Base-by-base conservation (phyloP, 139 green algal genomes). In the Haematococcus lacustris region DNA sequence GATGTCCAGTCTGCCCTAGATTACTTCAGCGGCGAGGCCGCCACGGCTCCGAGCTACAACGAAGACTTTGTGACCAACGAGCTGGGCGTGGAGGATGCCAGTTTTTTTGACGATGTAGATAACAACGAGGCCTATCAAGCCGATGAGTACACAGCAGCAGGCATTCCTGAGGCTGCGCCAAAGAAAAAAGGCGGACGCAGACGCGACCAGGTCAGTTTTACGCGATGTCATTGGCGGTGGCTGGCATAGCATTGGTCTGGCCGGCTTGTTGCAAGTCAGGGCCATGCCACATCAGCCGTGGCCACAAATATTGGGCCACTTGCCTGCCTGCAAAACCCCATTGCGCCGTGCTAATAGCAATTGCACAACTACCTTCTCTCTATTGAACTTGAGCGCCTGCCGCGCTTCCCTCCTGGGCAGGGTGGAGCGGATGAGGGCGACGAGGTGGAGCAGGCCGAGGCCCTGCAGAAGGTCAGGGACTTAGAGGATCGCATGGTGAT, bases 71-170 rank as follows among this genome's bases (percentile, higher is more conserved):
- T 80, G 50, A 73, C 63, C 59, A 81, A 81, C 51, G 30, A 64
- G 3, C 72, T 80, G 37, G 79, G 79, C 62, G 61, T 41, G 28
- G 79, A 84, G 71, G 79, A 84, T 51, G 79, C 79, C 32, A 71
- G 60, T 3, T 84, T 79, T 67, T 84, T 84, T 66, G 79, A 81
- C 30, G 79, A 84, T 61, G 74, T 84, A 53, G 79, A 84, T 57
- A 84, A 84, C 74, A 75, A 81, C 39, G 79, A 50, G 2, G 76
- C 71, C 38, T 74, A 80, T 17, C n/a, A n/a, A n/a, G 71, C 57
- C 3, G 68, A 84, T 33, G 79, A 84, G 68, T 84, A 77, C 35
- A 43, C 71, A 1, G 40, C 41, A 13, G 79, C 79, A 33, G 79
- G 79, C 77, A 84, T 84, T 35, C 79, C 79, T 37, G 79, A 84